Conservation (phyloP, 306 rosid genomes). For the Medicago ruthenica region DNA sequence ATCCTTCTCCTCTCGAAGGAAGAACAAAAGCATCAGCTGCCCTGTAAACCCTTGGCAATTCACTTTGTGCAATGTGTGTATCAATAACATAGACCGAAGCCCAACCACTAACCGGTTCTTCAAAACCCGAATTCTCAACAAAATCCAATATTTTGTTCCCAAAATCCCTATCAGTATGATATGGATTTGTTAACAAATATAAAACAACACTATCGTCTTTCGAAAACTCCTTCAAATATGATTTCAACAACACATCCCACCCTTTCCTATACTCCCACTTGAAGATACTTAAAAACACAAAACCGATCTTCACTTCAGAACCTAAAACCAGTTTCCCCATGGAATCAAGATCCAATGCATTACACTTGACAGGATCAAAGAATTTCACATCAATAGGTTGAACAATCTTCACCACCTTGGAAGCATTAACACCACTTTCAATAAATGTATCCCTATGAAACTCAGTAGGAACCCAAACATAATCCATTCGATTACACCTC, state of each 20-base stretch:
- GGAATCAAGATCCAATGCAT: conserved; percentile 61
- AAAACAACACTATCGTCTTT: conserved; percentile 61
- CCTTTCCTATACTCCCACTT: conserved; percentile 96
- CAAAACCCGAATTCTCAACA: conserved; percentile 56
- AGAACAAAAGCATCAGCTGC: conserved; percentile 83
- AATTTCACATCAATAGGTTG: conserved; percentile 88
- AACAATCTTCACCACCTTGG: conserved; percentile 78
- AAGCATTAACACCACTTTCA: conserved; percentile 79
- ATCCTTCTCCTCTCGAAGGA: conserved; percentile 91
- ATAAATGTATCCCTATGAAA: conserved; percentile 69
- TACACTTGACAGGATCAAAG: conserved; percentile 66
- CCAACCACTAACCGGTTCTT: conserved; percentile 67
- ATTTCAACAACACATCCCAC: conserved; percentile 76
- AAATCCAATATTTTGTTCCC: conserved; percentile 79
- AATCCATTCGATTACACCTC: conserved; percentile 72
- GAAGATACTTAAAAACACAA: conserved; percentile 75
- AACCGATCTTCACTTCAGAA: conserved; percentile 35
- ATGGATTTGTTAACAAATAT: conserved; percentile 80
- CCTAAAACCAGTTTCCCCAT: conserved; percentile 58
- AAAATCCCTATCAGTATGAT: conserved; percentile 72
- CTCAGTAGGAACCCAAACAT: conserved; percentile 90
- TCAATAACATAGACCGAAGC: conserved; percentile 72
- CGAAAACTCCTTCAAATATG: conserved; percentile 74
- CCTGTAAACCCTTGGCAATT: conserved; percentile 70
- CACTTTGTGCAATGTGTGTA: conserved; percentile 69